A percentile compares a stretch with the other conserved stretches of the same genome.
phyloP scores from a whole-genome alignment of 2,329 filamentous ascomycete species.

The Claviceps spartinae region DNA sequence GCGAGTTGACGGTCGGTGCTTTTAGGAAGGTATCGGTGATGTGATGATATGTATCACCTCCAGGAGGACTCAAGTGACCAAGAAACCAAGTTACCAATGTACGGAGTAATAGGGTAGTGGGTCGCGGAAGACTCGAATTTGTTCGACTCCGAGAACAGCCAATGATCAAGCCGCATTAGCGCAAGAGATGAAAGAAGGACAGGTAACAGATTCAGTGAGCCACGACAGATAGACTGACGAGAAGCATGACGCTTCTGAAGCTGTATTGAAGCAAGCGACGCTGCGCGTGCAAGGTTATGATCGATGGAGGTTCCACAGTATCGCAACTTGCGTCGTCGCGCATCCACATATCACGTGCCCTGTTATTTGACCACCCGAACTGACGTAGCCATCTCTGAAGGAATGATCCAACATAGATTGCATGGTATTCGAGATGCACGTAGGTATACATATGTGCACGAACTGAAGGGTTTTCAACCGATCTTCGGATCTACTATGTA shows the following conservation, averaged over 20 bases:
- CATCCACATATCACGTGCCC: slow-evolving; percentile 2
- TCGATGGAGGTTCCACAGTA: slow-evolving; percentile 2
- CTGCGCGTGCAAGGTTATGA: slow-evolving; percentile 4
- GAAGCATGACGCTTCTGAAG: neutral
- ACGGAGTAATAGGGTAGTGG: slow-evolving; percentile 1
- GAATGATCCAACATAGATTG: no score
- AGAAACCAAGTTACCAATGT: slow-evolving; percentile 6
- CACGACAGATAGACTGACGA: neutral
- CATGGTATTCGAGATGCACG: no score
- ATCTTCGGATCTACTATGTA: neutral
- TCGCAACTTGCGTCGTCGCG: neutral
- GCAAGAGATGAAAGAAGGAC: slow-evolving; percentile 3
- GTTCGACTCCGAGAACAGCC: neutral
- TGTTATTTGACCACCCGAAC: neutral
- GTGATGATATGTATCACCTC: slow-evolving; percentile 9
- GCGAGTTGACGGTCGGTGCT: neutral
- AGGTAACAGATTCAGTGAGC: neutral
- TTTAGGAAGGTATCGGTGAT: neutral
- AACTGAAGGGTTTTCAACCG: no score
- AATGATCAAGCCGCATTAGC: slow-evolving; percentile 3
- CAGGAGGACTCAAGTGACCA: neutral
- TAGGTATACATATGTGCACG: no score
- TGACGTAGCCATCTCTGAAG: neutral
- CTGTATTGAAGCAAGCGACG: neutral
- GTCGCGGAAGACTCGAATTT: slow-evolving; percentile 9